phyloP scores from a whole-genome alignment of 345 rosid genomes.

The Lenwebbia sp. region DNA sequence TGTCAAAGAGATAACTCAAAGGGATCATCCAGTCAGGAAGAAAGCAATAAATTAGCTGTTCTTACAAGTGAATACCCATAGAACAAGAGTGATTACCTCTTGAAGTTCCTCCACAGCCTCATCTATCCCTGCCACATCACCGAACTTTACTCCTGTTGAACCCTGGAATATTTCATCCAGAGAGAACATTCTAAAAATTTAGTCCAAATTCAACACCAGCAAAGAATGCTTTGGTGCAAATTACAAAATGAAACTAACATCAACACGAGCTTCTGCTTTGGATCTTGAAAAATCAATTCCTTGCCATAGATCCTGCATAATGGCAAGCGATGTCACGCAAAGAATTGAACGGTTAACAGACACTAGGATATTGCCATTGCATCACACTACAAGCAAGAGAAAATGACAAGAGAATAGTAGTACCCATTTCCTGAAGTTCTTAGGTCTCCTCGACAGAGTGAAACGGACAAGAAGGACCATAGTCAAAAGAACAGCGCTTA shows the following conservation, averaged over 20 bases:
- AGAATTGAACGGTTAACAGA: background rate
- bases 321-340: background rate
- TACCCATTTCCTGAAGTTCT: slow-evolving; percentile 98
- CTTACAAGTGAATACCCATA: background rate
- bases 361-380: background rate
- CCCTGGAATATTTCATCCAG: slow-evolving; percentile 39
- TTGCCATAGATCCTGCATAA: slow-evolving; percentile 84
- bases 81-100: slow-evolving; percentile 42
- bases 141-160: slow-evolving; percentile 86
- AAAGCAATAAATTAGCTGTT: background rate
- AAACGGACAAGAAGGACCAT: slow-evolving; percentile 92
- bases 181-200: slow-evolving; percentile 5
- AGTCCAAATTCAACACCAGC: background rate
- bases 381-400: background rate
- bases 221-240: background rate
- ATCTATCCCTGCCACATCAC: slow-evolving; percentile 93
- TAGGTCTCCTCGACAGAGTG: slow-evolving; percentile 85
- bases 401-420: slow-evolving; percentile 1
- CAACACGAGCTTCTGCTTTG: slow-evolving; percentile 99
- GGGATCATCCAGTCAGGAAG: background rate
- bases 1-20: background rate
- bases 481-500: slow-evolving; percentile 52
- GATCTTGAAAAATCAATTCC: slow-evolving; percentile 94
- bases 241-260: slow-evolving; percentile 36
- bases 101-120: slow-evolving; percentile 98